Evolutionary conservation across 352 stramenopile species (phyloP).

Genomic region (Pythium apleroticum): DNA sequence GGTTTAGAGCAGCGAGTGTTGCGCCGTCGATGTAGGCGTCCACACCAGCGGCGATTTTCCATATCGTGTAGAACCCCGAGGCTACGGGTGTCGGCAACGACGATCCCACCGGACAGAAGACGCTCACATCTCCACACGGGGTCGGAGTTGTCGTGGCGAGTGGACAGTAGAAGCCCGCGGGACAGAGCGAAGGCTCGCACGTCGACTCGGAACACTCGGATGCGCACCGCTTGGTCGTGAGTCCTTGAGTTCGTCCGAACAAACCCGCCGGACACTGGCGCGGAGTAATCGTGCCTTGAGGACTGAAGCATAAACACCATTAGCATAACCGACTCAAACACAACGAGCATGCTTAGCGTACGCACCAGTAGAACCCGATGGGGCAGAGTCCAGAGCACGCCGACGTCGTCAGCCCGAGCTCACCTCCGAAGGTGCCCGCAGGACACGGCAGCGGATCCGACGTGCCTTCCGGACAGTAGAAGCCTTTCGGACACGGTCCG

Average conservation of each 20-base stretch:
- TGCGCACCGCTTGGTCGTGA: conserved; percentile 51
- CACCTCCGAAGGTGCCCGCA: conserved; percentile 42
- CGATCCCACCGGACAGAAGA: conserved; percentile 60
- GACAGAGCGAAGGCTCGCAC: conserved; percentile 54
- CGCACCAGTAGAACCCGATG: conserved; percentile 57
- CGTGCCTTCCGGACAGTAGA: conserved; percentile 57
- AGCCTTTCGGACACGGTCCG: conserved; percentile 44
- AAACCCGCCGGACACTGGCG: conserved; percentile 45
- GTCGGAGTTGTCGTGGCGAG: conserved; percentile 31
- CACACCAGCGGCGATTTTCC: conserved; percentile 27
- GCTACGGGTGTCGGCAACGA: conserved; percentile 33
- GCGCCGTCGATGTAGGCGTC: conserved; percentile 48
- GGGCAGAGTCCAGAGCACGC: conserved; percentile 55
- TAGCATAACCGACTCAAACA: neutral
- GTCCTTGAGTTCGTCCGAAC: conserved; percentile 36
- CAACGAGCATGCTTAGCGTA: neutral
- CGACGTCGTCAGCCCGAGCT: conserved; percentile 33
- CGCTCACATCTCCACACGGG: conserved; percentile 36
- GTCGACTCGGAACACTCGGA: conserved; percentile 33
- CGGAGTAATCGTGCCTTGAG: conserved; percentile 38
- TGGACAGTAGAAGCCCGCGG: conserved; percentile 58
- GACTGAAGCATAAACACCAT: conserved; percentile 20
- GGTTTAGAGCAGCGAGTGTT: conserved; percentile 30
- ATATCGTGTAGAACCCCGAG: conserved; percentile 61
- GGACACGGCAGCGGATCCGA: conserved; percentile 46